Evolutionary conservation across 2,329 filamentous ascomycete species (phyloP).

Genomic region (Clonostachys rosea): DNA sequence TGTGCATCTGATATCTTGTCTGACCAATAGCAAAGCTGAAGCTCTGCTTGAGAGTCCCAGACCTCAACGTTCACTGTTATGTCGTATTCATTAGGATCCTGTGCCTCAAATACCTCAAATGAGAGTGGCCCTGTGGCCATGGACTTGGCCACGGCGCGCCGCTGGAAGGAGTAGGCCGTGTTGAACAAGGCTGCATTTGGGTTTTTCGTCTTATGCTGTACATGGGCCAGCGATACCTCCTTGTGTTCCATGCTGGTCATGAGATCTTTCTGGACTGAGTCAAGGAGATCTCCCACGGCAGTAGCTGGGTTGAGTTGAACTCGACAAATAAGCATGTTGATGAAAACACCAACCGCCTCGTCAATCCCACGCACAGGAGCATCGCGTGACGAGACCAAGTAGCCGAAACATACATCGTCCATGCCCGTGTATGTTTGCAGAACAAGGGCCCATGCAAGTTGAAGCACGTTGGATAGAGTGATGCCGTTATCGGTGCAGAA

Average conservation of each 20-base stretch:
- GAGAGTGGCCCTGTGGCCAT: slow-evolving; percentile 4
- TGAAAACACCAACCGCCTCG: slow-evolving; percentile 41
- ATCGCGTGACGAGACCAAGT: slow-evolving; percentile 45
- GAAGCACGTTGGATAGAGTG: slow-evolving; percentile 3
- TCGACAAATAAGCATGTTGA: slow-evolving; percentile 46
- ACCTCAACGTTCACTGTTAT: slow-evolving; percentile 12
- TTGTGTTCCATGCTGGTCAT: slow-evolving; percentile 1
- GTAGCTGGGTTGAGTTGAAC: neutral
- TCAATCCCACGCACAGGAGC: slow-evolving; percentile 38
- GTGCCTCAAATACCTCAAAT: slow-evolving; percentile 7
- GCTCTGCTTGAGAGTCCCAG: slow-evolving; percentile 9
- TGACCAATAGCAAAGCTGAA: slow-evolving; percentile 14
- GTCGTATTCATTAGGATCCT: slow-evolving; percentile 10
- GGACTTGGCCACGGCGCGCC: neutral
- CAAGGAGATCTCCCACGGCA: neutral
- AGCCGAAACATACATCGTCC: slow-evolving; percentile 44
- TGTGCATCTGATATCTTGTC: slow-evolving; percentile 11
- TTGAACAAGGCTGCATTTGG: slow-evolving; percentile 4
- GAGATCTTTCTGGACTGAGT: slow-evolving; percentile 14
- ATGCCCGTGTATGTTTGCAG: slow-evolving; percentile 28
- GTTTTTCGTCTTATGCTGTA: slow-evolving; percentile 1
- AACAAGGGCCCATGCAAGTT: slow-evolving; percentile 4
- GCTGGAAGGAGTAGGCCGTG: slow-evolving; percentile 4
- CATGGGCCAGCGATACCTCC: slow-evolving; percentile 2
- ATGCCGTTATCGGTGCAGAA: slow-evolving; percentile 2